phyloP scores from a whole-genome alignment of 306 rosid species.

The Cicer pinnatifidum region DNA sequence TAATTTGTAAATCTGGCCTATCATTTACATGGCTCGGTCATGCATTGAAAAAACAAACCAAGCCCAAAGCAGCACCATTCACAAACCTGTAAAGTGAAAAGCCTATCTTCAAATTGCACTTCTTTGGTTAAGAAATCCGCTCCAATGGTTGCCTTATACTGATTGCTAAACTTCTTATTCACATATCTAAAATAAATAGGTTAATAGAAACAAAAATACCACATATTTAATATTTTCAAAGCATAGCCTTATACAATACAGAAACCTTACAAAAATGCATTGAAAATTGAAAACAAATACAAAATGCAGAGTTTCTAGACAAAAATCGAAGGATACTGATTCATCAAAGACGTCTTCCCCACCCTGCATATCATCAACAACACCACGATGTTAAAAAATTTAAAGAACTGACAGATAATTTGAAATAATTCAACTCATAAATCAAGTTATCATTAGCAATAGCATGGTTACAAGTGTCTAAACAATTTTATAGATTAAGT shows the following conservation, averaged over 20 bases:
- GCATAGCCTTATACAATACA: neutral
- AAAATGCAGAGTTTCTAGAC: neutral
- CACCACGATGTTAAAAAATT: neutral
- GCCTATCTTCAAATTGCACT: slow-evolving; percentile 98
- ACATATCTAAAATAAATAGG: slow-evolving; percentile 72
- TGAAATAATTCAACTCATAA: neutral
- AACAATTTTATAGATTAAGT: slow-evolving; percentile 2
- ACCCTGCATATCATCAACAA: slow-evolving; percentile 72
- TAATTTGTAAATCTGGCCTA: slow-evolving; percentile 26
- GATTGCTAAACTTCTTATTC: slow-evolving; percentile 97
- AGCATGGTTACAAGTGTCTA: slow-evolving; percentile 1
- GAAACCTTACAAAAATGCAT: neutral
- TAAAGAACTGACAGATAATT: neutral
- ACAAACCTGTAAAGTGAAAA: slow-evolving; percentile 93
- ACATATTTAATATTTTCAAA: neutral
- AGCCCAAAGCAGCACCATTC: neutral
- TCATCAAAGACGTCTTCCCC: slow-evolving; percentile 99
- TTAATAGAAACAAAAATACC: slow-evolving; percentile 46
- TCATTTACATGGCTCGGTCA: slow-evolving; percentile 14
- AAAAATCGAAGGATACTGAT: slow-evolving; percentile 82
- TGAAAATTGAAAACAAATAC: slow-evolving; percentile 3
- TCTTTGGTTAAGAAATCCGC: slow-evolving; percentile 96
- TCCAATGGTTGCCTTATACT: slow-evolving; percentile 97
- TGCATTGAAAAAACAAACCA: slow-evolving; percentile 31
- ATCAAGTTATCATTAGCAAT: slow-evolving; percentile 26